Evolutionary conservation across 2,329 filamentous ascomycete genomes (phyloP), one percentile per base, ranked within the genome.

Genomic region (Nothopassalora personata): DNA sequence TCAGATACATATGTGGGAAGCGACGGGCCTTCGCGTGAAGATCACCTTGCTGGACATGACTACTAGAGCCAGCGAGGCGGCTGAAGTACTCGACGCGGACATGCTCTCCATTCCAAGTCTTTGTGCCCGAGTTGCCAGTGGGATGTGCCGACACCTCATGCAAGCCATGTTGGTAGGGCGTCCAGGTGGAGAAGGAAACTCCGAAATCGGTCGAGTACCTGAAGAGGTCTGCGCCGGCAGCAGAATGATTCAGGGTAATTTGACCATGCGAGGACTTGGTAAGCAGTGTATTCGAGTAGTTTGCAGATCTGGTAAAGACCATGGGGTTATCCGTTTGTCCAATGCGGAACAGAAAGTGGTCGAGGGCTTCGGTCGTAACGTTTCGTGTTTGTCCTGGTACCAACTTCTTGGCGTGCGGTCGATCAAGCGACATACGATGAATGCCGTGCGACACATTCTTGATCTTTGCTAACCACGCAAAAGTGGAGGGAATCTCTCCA

Each of bases 1-100:
- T 81, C 53, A 83, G 79, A 66, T 81, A 85, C n/a, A 86, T 70
- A 67, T 86, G 83, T 7, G 85, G 85, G 66, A 83, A 84, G 19
- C 81, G 76, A 52, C 83, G 59, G 8, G 61, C 31, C 10, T 72
- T 70, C 39, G 73, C 71, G 46, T 71, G 72, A 18, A 78, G 65
- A 68, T 87, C 84, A 36, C 78, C 80, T 61, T 86, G 79, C 68
- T 86, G 84, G 9, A 83, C 71, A 62, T 85, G 82, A 62, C 79
- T 77, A 64, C 81, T 83, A 58, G 82, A 85, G 9, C 83, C 83
- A 15, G 80, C 76, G 49, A 83, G 73, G 53, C 77, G 76, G 68
- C 77, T 83, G 78, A 79, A 87, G 69, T 86, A 87, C 64, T 86
- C 82, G 23, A 86, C 77, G 10, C 79, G 79, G 45, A 87, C 75